Evolutionary conservation across 164 flowering plant genomes (phyloP), one percentile per base, ranked within the genome.

Genomic region (Umbilicus rupestris): DNA sequence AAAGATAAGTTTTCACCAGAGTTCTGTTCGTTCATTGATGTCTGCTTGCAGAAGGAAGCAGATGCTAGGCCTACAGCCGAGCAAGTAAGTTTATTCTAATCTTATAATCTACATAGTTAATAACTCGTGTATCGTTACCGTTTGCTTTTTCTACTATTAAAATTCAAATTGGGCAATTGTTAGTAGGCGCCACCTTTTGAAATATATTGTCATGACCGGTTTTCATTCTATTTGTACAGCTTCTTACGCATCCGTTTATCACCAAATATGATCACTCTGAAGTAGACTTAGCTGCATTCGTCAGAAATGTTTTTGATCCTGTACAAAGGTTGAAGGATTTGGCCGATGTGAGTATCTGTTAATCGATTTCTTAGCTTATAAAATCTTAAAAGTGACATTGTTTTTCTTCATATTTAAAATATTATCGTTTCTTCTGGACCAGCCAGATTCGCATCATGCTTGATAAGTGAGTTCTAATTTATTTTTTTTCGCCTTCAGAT

Each of bases 31-130:
- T 95, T 95, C 66, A 79, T 95, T 69, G 92, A 92, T 80, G 87
- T 78, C 66, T 95, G 99, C 76, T 74, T 95, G 63, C 84, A 85
- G 77, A 95, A 92, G 81, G 85, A 90, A 79, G 78, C 99, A 64
- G 87, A 86, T 66, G 79, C 84, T 35, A 83, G 99, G 80, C 99
- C 97, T 31, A 87, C 99, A 39, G 99, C 99, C 35, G 94, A 92
- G 69, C 88, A 88, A 87, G 99, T 91, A 52, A 80, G 73, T 65
- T 22, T 15, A 29, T 9, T 5, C 44, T 15, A 26, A 3, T 7
- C 11, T 63, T 16, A 7, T 20, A 33, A 37, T 37, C 10, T 19
- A 19, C 20, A 41, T 33, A 19, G 45, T 15, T 39, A 1, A 15
- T 9, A 7, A 17, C 17, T 5, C 66, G 28, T 64, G n/a, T 39